Percentiles rank a stretch among this genome's conserved stretches.
Conservation (phyloP, 208 protist species). For the Trypanosoma cruzi region DNA sequence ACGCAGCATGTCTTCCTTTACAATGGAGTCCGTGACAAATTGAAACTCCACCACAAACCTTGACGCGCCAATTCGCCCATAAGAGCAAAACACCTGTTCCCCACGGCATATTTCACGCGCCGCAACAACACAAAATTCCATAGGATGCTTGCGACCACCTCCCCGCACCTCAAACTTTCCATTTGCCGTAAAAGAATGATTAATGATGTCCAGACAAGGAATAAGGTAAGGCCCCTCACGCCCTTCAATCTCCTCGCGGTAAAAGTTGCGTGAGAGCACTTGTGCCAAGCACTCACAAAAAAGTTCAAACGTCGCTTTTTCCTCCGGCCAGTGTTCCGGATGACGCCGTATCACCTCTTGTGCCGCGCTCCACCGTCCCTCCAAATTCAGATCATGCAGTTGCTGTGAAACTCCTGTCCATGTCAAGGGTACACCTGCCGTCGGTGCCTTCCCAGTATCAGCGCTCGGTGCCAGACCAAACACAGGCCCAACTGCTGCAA, state of each 20-base stretch:
- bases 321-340: slow-evolving; percentile 61
- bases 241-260: slow-evolving; percentile 74
- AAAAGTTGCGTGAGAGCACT: slow-evolving; percentile 86
- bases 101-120: slow-evolving; percentile 50
- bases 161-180: slow-evolving; percentile 72
- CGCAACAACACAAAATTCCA: slow-evolving; percentile 70
- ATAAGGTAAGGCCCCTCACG: slow-evolving; percentile 85
- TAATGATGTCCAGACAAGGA: slow-evolving; percentile 83
- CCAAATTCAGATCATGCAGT: slow-evolving; percentile 53
- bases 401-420: slow-evolving; percentile 69
- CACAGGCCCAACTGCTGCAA: slow-evolving; percentile 21
- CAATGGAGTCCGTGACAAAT: slow-evolving; percentile 61
- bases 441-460: background rate
- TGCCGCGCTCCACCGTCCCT: slow-evolving; percentile 51
- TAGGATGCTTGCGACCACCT: slow-evolving; percentile 74
- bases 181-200: slow-evolving; percentile 72
- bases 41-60: slow-evolving; percentile 86
- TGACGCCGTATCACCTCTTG: slow-evolving; percentile 47
- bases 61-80: slow-evolving; percentile 76
- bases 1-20: slow-evolving; percentile 63
- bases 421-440: background rate
- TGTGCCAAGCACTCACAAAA: slow-evolving; percentile 79
- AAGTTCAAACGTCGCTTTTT: slow-evolving; percentile 43
- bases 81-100: slow-evolving; percentile 82
- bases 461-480: slow-evolving; percentile 28